Base-by-base conservation (phyloP, 495 filamentous ascomycete genomes). In the Clohesyomyces aquaticus region DNA sequence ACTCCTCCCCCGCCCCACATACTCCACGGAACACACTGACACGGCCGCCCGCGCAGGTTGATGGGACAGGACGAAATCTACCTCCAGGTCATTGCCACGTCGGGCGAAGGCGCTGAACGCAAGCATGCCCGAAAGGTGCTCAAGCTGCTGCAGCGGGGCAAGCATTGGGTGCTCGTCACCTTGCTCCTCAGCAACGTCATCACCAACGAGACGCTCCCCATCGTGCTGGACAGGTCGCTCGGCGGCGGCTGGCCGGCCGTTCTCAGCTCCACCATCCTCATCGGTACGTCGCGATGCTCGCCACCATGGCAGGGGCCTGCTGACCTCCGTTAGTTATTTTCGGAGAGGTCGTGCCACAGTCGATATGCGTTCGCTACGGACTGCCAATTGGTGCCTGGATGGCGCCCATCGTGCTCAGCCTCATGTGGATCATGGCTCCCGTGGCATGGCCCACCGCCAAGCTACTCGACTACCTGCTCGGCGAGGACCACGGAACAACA, bases 161-260 rank as follows among this genome's bases (percentile, higher is more conserved):
- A 98, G 71, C 94, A 98, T 76, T 98, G 94, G 94, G 94, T 98
- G n/a, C 79, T 98, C 55, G 94, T 98, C 29, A 98, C 94, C 12
- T 79, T 98, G 28, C 83, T 98, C 3, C 78, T 98, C 51, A 90
- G 91, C 68, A 98, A 98, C 76, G 94, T 98, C 71, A 97, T 98
- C 69, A 96, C 96, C 52, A 98, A 98, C 76, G 94, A 98, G 77
- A 94, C 94, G 0, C 83, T 98, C 8, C 94, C 94, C 23, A 96
- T 98, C 53, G 90, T 98, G 21, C 83, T 98, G 16, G 94, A 98
- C 76, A 83, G 95, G 29, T 93, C 90, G 57, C 83, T 98, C 18
- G 94, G 94, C 42, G 95, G 94, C 58, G 94, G 94, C 53, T 93
- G 93, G 83, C 92, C 94, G 14, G 94, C 94, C 51, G 92, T 97